A percentile compares a stretch with the other conserved stretches of the same genome.
phyloP scores from a whole-genome alignment of 495 filamentous ascomycete genomes.

The Tuber aestivum region DNA sequence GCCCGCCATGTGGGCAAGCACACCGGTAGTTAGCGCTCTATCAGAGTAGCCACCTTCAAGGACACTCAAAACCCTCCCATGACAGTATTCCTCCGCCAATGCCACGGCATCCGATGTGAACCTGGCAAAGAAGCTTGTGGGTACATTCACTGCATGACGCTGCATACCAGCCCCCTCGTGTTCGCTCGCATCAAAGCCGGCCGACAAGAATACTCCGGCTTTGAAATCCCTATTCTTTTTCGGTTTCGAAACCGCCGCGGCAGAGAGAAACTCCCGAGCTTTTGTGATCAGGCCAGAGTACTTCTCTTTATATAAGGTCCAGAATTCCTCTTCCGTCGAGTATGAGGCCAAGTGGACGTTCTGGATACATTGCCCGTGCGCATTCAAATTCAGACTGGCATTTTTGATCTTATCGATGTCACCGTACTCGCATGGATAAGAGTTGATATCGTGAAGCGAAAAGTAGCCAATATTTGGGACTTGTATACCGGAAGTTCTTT shows the following conservation, averaged over 20 bases:
- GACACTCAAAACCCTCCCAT: constrained; percentile 83
- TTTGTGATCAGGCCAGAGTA: constrained; percentile 74
- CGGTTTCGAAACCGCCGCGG: constrained; percentile 51
- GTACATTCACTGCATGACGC: constrained; percentile 86
- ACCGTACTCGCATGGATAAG: constrained; percentile 86
- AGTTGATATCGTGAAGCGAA: constrained; percentile 95
- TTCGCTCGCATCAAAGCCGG: constrained; percentile 94
- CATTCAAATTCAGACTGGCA: constrained; percentile 85
- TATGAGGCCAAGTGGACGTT: constrained; percentile 91
- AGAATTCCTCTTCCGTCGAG: constrained; percentile 76
- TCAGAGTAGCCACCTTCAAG: constrained; percentile 95
- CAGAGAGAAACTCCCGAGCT: constrained; percentile 64
- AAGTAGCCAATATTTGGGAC: constrained; percentile 71
- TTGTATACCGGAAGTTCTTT: constrained; percentile 58
- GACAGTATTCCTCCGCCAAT: constrained; percentile 76
- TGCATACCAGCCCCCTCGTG: constrained; percentile 92
- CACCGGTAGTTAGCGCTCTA: constrained; percentile 76
- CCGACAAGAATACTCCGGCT: constrained; percentile 86
- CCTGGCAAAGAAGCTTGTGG: constrained; percentile 90
- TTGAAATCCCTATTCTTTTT: constrained; percentile 57
- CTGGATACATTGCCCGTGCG: constrained; percentile 88
- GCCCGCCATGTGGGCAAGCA: constrained; percentile 80
- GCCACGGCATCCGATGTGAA: constrained; percentile 77
- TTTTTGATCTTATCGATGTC: constrained; percentile 84
- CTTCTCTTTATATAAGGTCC: constrained; percentile 70